A percentile compares a stretch with the other conserved stretches of the same genome.
phyloP scores from a whole-genome alignment of 495 filamentous ascomycete species.

The Penicillium egyptiacum region DNA sequence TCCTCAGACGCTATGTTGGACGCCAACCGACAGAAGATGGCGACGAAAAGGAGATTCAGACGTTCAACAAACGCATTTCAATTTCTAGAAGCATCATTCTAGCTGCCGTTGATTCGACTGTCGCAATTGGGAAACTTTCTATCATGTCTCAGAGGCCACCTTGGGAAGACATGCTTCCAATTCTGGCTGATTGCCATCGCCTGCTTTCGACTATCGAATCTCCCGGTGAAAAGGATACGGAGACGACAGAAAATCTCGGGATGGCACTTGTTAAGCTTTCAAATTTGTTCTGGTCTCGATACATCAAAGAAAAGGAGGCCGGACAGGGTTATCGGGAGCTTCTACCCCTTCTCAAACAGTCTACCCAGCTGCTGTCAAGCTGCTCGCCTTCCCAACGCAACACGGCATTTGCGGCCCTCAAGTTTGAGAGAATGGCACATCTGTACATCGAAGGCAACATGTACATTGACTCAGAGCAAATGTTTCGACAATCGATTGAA shows the following conservation, averaged over 20 bases:
- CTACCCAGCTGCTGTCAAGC: constrained; percentile 44
- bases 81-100: constrained; percentile 41
- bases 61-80: constrained; percentile 33
- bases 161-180: constrained; percentile 44
- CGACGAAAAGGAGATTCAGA: constrained; percentile 32
- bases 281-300: constrained; percentile 73
- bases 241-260: constrained; percentile 27
- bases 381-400: constrained; percentile 42
- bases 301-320: constrained; percentile 49
- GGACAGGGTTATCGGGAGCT: constrained; percentile 39
- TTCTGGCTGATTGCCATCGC: constrained; percentile 40
- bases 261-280: constrained; percentile 58
- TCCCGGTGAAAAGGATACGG: constrained; percentile 23
- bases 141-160: constrained; percentile 39
- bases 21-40: constrained; percentile 31
- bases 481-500: constrained; percentile 46
- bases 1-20: constrained; percentile 50
- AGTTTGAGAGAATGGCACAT: constrained; percentile 55
- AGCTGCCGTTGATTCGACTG: constrained; percentile 42
- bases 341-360: constrained; percentile 48
- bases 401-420: constrained; percentile 52
- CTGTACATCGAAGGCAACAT: constrained; percentile 42
- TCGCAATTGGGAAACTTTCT: constrained; percentile 44
- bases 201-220: constrained; percentile 40
- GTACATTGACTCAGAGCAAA: constrained; percentile 36